These are phyloP conservation scores for Pistacia vera DNA, from an alignment of 345 rosid species.

Conservation along the genomic window DNA sequence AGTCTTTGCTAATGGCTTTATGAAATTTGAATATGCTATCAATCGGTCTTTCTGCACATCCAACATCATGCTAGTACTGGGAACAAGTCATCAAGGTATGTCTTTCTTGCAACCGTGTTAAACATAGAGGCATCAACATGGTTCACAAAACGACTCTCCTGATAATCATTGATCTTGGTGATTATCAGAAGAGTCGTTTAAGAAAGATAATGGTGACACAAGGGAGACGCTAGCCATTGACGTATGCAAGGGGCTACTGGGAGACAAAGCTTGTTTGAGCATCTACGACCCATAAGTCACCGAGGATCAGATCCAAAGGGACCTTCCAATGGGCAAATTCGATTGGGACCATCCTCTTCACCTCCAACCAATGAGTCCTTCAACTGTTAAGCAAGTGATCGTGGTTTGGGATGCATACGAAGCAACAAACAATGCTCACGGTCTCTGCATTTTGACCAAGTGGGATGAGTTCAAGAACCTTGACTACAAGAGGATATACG, in stretches of 20 bases:
- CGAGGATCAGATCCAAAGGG: conserved; percentile 88
- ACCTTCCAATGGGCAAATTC: conserved; percentile 84
- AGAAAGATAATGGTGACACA: conserved; percentile 93
- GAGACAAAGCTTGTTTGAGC: conserved; percentile 85
- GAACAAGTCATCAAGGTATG: too few relatives aligned
- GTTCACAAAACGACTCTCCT: too few relatives aligned
- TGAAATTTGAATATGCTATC: too few relatives aligned
- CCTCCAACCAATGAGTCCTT: conserved; percentile 91
- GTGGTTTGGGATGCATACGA: conserved; percentile 78
- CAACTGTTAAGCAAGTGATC: conserved; percentile 76
- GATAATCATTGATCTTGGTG: too few relatives aligned
- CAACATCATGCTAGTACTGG: too few relatives aligned
- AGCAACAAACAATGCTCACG: conserved; percentile 86
- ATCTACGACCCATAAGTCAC: conserved; percentile 91
- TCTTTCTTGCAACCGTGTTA: too few relatives aligned
- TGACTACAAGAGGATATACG: conserved; percentile 73
- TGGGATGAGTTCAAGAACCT: conserved; percentile 95
- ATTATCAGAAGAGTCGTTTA: too few relatives aligned
- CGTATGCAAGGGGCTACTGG: conserved; percentile 88
- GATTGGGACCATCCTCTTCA: conserved; percentile 96
- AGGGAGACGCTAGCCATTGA: conserved; percentile 93
- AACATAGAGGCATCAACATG: too few relatives aligned
- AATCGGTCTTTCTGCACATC: too few relatives aligned
- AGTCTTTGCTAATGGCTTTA: too few relatives aligned
- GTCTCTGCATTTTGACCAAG: conserved; percentile 84